Conservation (phyloP, 1,139 yeast genomes). For the Yamadazyma trypodendri region DNA sequence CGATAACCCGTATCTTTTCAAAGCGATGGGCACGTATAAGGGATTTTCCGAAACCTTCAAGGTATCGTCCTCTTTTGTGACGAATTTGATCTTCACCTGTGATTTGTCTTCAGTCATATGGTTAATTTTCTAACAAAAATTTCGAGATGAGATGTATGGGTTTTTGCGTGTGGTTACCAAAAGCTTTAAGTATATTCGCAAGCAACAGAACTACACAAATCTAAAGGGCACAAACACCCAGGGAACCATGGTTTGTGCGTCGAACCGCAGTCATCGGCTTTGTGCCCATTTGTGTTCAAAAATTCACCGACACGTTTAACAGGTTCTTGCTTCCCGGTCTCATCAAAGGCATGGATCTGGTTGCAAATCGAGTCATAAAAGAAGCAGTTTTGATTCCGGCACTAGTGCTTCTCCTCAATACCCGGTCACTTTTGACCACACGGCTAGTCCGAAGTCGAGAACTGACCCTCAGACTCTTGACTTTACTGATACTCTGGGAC, state of each 20-base stretch:
- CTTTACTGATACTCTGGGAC: slow-evolving; percentile 23
- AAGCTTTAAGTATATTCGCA: not conserved
- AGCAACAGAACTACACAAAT: not conserved
- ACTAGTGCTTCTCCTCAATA: slow-evolving; percentile 21
- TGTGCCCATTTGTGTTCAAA: too few relatives aligned
- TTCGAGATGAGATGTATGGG: not conserved
- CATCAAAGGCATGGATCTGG: slow-evolving; percentile 22
- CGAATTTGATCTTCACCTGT: slow-evolving; percentile 72
- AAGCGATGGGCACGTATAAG: slow-evolving; percentile 77
- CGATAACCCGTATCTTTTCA: slow-evolving; percentile 88
- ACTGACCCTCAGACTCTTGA: slow-evolving; percentile 24
- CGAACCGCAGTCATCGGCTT: too few relatives aligned
- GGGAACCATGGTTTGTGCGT: too few relatives aligned
- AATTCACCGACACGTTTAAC: slow-evolving; percentile 18
- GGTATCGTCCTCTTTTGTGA: slow-evolving; percentile 75
- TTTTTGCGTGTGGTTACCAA: not conserved
- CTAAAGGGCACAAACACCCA: not conserved
- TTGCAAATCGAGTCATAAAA: slow-evolving; percentile 22
- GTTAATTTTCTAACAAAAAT: slow-evolving; percentile 3
- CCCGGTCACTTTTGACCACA: slow-evolving; percentile 15
- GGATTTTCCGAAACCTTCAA: slow-evolving; percentile 80
- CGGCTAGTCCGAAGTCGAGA: slow-evolving; percentile 20
- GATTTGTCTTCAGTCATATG: slow-evolving; percentile 30
- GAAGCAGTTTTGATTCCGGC: slow-evolving; percentile 26
- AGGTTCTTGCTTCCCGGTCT: slow-evolving; percentile 13